These are phyloP conservation scores for Pestalotiopsis sp. DNA, from an alignment of 2,329 filamentous ascomycete genomes.

Conservation along the genomic window DNA sequence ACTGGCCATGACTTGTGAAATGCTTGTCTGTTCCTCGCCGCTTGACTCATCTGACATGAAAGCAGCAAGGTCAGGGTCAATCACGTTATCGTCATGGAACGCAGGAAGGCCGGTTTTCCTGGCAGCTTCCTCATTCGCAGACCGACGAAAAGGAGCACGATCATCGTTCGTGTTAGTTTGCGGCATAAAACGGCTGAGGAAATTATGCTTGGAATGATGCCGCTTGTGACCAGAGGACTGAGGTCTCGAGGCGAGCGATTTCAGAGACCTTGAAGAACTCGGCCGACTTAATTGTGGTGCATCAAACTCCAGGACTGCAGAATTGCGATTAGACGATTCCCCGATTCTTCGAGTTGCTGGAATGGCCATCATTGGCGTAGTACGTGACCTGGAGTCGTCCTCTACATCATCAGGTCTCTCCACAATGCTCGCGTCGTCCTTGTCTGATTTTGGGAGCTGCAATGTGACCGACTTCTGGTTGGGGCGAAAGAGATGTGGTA, in stretches of 20 bases:
- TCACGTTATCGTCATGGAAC: conserved; percentile 99
- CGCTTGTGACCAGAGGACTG: conserved; percentile 81
- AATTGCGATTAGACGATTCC: conserved; percentile 81
- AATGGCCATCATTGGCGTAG: conserved; percentile 74
- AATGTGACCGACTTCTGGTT: conserved; percentile 47
- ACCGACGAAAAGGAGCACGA: conserved; percentile 83
- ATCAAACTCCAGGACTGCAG: conserved; percentile 89
- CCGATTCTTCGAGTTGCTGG: conserved; percentile 67
- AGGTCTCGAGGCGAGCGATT: conserved; percentile 73
- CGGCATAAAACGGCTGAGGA: conserved; percentile 75
- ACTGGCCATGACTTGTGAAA: conserved; percentile 76
- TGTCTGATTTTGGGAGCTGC: conserved; percentile 40
- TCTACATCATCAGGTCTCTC: conserved; percentile 47
- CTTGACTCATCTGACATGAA: conserved; percentile 97
- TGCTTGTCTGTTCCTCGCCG: conserved; percentile 87
- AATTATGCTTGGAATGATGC: conserved; percentile 85
- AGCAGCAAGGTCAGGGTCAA: conserved; percentile 91
- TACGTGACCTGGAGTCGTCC: conserved; percentile 54
- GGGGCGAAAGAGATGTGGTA: conserved; percentile 65
- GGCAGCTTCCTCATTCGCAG: conserved; percentile 65
- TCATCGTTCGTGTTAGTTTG: conserved; percentile 63
- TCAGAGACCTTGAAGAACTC: conserved; percentile 89
- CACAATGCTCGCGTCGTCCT: conserved; percentile 41
- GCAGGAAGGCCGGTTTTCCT: conserved; percentile 75
- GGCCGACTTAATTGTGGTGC: conserved; percentile 82